Evolutionary conservation across 306 rosid genomes (phyloP), one percentile per base, ranked within the genome.

Genomic region (Prunus mira): DNA sequence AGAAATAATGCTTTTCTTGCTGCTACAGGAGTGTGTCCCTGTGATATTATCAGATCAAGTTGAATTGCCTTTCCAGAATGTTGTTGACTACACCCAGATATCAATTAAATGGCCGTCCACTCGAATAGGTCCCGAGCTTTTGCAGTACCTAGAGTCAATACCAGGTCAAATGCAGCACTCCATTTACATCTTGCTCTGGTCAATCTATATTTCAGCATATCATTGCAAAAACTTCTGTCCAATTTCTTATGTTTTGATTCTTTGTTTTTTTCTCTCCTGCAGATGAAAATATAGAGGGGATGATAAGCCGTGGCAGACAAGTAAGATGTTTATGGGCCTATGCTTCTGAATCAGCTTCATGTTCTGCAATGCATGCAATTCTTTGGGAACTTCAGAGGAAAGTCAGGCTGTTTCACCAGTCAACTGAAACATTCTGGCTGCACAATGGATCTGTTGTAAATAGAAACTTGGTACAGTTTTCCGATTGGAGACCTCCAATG

Each of bases 321-420:
- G 85, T 95, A 11, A 86, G 91, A 84, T 96, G 99, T 82, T 76
- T 88, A 54, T 96, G 88, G 87, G 86, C 87, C 13, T 96, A 88
- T 73, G 84, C 85, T 81, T 70, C 90, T 5, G 93, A 95, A 73
- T 83, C 90, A n/a, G 82, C 84, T 46, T 78, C 91, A 9, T 96
- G 99, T 81, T 96, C 98, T 5, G 97, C 98, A 80, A 86, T 91
- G 96, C 90, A 82, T 55, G 99, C 90, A 67, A 88, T 92, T 69
- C 71, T 92, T 87, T 91, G 97, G 99, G 99, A 96, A 69, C 96
- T 96, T 71, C 96, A 92, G 83, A 91, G 98, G 83, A 96, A 96
- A 88, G 88, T 88, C 6, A 87, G 98, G 86, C 84, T 82, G 64
- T 96, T 96, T 86, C 97, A 96, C 79, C 97, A 92, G 52, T 96